Conservation (phyloP, 768 basidiomycete species). For the Collybia sp. region DNA sequence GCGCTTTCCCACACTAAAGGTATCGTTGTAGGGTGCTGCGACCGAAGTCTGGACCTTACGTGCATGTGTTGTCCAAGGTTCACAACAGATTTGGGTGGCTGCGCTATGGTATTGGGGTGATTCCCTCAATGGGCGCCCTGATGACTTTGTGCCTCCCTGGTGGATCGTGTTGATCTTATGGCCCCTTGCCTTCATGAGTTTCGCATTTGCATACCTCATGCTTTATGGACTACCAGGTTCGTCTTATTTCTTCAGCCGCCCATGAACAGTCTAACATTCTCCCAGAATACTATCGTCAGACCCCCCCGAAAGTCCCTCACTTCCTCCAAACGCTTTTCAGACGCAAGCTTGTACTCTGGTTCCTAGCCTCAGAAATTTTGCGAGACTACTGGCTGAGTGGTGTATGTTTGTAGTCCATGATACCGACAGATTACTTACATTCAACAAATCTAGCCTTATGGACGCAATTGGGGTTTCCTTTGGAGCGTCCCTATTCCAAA, state of each 20-base stretch:
- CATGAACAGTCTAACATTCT: slow-evolving; percentile 8
- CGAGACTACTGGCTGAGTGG: slow-evolving; percentile 93
- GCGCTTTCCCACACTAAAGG: not conserved
- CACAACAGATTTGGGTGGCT: slow-evolving; percentile 94
- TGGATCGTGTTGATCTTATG: slow-evolving; percentile 80
- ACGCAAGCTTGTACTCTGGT: slow-evolving; percentile 90
- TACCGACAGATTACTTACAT: slow-evolving; percentile 8
- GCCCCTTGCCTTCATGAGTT: slow-evolving; percentile 74
- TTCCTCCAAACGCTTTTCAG: slow-evolving; percentile 89
- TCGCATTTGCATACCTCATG: slow-evolving; percentile 80
- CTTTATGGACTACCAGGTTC: slow-evolving; percentile 81
- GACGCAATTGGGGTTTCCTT: slow-evolving; percentile 92
- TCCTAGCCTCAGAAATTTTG: slow-evolving; percentile 86
- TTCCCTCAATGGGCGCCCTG: slow-evolving; percentile 53
- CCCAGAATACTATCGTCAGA: slow-evolving; percentile 83
- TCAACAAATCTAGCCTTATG: slow-evolving; percentile 58
- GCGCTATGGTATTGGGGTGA: slow-evolving; percentile 97
- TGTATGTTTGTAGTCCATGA: slow-evolving; percentile 35
- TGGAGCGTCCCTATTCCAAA: slow-evolving; percentile 82
- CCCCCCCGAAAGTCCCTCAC: slow-evolving; percentile 91
- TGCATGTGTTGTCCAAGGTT: slow-evolving; percentile 91
- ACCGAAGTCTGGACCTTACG: slow-evolving; percentile 92
- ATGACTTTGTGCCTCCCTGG: slow-evolving; percentile 66
- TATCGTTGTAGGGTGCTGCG: slow-evolving; percentile 65
- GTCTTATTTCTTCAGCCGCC: slow-evolving; percentile 11